Base-by-base conservation (phyloP, 441 rosid species). In the Aquilaria agallochum region DNA sequence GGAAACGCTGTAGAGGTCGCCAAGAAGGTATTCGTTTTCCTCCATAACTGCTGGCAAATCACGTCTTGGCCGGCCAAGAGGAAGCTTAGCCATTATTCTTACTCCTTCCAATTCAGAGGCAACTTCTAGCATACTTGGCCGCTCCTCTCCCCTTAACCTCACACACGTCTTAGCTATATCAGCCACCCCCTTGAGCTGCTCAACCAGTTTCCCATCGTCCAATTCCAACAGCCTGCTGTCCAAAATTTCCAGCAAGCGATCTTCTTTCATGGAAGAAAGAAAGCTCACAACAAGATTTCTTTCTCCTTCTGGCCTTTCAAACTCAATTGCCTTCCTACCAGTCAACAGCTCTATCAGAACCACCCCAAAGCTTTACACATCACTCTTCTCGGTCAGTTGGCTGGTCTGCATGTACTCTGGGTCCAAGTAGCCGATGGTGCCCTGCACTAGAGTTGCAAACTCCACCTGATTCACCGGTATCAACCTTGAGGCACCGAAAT, bases 341-440 rank as follows among this genome's bases (percentile, higher is more conserved):
- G 76, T 73, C 4, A 78, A 61, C 40, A 78, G 69, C 68, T 81
- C 85, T 1, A 60, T 75, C 15, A 81, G 69, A 5, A 76, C 74
- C 13, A 78, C 80, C 3, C 86, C 83, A 9, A 81, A 81, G 56
- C 86, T 74, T 6, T 81, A 81, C 2, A 78, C 76, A 60, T 78
- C 81, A 9, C 86, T 81, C 75, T 81, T 81, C 54, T 61, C 65
- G 15, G 65, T 61, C 27, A 61, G 50, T 33, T 61, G 20, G 34
- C 55, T 61, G 12, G 65, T 33, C 2, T 61, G 65, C 12, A 50
- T 49, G 56, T 51, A 61, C 40, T 61, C 56, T 1, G 50, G 65
- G 11, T 61, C 65, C 2, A 61, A 36, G 48, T 61, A 51, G 11
- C 65, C 65, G 3, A 61, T 48, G 3, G 65, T 61, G 27, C 65